Conservation (phyloP, 2,329 filamentous ascomycete species). For the Pseudogymnoascus sp. region DNA sequence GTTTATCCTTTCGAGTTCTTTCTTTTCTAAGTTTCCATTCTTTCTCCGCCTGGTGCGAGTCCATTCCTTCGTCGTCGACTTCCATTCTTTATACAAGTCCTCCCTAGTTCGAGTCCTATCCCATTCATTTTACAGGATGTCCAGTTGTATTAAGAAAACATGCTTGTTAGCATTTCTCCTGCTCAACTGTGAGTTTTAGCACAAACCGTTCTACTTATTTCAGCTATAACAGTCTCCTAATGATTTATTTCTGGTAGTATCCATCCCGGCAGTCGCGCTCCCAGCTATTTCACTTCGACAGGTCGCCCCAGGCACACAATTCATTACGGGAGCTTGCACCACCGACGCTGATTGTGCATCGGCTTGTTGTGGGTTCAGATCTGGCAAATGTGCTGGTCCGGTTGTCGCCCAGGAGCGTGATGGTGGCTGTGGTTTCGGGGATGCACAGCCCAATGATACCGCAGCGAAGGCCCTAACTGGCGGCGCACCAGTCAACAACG, state of each 20-base stretch:
- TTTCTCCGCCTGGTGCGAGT: conserved; percentile 6
- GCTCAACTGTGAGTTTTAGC: neutral
- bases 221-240: neutral
- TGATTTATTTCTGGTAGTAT: neutral
- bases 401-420: conserved; percentile 30
- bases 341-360: conserved; percentile 16
- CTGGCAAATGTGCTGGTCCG: conserved; percentile 30
- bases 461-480: conserved; percentile 13
- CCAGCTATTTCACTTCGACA: conserved; percentile 7
- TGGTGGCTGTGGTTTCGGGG: conserved; percentile 30
- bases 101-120: neutral
- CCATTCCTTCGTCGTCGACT: neutral
- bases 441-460: conserved; percentile 14
- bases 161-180: conserved; percentile 6
- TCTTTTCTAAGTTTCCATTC: neutral
- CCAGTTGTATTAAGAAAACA: neutral
- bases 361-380: conserved; percentile 18
- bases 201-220: neutral
- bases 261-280: neutral
- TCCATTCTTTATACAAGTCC: neutral
- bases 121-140: neutral
- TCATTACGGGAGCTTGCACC: conserved; percentile 28
- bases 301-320: conserved; percentile 15
- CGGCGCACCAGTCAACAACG: neutral
- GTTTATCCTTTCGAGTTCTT: neutral